These are phyloP conservation scores for Leishmania tropica DNA, from an alignment of 208 protist genomes.

Conservation along the genomic window DNA sequence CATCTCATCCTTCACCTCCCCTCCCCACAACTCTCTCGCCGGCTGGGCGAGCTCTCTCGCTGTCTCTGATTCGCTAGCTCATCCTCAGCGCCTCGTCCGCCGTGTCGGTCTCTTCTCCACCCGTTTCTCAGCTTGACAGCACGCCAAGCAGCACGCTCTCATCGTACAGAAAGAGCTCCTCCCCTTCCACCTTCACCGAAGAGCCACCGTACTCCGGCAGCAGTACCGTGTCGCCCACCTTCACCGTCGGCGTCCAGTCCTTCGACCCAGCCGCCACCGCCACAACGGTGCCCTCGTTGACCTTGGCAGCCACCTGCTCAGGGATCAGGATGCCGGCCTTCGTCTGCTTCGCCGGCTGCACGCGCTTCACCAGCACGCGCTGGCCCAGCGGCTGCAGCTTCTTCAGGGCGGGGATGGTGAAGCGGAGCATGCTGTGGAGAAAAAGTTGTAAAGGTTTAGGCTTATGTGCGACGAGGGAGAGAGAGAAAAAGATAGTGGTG, in stretches of 20 bases:
- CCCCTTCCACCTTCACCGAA: slow-evolving; percentile 90
- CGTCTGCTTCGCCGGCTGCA: slow-evolving; percentile 89
- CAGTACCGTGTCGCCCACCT: slow-evolving; percentile 90
- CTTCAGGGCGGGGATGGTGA: slow-evolving; percentile 74
- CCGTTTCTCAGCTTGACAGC: slow-evolving; percentile 52
- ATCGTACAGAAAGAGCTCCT: slow-evolving; percentile 93
- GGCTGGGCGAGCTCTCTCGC: neutral
- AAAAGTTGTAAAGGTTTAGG: neutral
- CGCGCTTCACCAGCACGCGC: slow-evolving; percentile 91
- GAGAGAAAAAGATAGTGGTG: neutral
- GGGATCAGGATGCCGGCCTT: slow-evolving; percentile 94
- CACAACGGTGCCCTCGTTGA: slow-evolving; percentile 93
- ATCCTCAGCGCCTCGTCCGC: neutral
- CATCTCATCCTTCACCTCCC: neutral
- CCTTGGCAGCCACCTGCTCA: slow-evolving; percentile 91
- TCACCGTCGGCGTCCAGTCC: slow-evolving; percentile 92
- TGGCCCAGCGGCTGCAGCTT: slow-evolving; percentile 90
- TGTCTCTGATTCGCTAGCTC: neutral
- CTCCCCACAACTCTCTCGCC: neutral
- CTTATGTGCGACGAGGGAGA: too few species aligned
- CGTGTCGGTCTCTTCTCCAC: neutral
- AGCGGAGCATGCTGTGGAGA: slow-evolving; percentile 71
- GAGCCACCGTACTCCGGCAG: slow-evolving; percentile 91
- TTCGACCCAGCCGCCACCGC: slow-evolving; percentile 87
- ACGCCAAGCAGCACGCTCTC: slow-evolving; percentile 89